These are phyloP conservation scores for Phytophthora tentaculata DNA, from an alignment of 352 stramenopile genomes.

Conservation along the genomic window DNA sequence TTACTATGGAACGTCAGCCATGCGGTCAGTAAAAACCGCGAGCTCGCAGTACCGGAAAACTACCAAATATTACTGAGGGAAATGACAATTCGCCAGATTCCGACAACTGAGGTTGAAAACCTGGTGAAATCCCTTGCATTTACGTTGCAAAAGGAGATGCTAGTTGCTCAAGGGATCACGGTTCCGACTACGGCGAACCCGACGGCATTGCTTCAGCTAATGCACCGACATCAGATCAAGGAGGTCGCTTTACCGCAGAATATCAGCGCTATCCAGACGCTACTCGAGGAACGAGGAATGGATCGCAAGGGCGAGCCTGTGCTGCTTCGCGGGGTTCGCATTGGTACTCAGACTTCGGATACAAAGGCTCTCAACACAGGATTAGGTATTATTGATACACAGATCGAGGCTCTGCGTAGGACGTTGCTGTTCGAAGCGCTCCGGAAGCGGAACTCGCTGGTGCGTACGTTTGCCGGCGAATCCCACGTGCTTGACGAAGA, in stretches of 20 bases:
- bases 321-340: constrained; percentile 63
- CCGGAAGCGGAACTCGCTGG: constrained; percentile 73
- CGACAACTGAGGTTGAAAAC: constrained; percentile 65
- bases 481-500: constrained; percentile 50
- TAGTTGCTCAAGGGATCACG: constrained; percentile 45
- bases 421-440: constrained; percentile 68
- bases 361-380: constrained; percentile 44
- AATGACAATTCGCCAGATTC: constrained; percentile 61
- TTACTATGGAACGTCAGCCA: constrained; percentile 81
- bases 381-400: constrained; percentile 68
- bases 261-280: constrained; percentile 46
- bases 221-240: constrained; percentile 62
- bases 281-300: constrained; percentile 59
- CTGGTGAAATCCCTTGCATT: constrained; percentile 60
- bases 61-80: constrained; percentile 54
- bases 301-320: constrained; percentile 69
- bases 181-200: constrained; percentile 59
- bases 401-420: constrained; percentile 71
- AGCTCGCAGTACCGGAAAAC: constrained; percentile 57
- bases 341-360: constrained; percentile 43
- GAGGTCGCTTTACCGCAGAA: constrained; percentile 56
- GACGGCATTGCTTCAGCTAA: constrained; percentile 53
- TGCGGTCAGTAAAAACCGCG: constrained; percentile 60
- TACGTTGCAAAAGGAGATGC: constrained; percentile 66
- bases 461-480: constrained; percentile 65